Conservation (phyloP, 805 yeast genomes). For the Starmerella floricola region DNA sequence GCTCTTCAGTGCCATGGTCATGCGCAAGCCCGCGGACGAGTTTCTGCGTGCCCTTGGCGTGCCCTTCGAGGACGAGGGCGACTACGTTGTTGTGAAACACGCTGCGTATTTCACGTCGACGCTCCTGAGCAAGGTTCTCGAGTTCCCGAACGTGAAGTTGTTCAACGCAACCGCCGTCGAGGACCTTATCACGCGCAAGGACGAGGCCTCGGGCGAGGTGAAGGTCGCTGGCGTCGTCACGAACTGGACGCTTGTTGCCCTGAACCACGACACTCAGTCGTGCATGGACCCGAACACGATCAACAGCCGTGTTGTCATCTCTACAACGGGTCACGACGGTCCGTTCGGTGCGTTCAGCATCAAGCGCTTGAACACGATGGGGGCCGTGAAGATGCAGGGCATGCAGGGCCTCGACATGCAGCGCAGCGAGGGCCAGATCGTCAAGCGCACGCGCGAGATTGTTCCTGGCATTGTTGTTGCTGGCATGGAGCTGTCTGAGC, state of each 20-base stretch:
- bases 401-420: conserved; percentile 76
- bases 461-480: conserved; percentile 52
- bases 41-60: conserved; percentile 53
- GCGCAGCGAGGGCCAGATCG: conserved; percentile 63
- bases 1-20: conserved; percentile 63
- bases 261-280: conserved; percentile 64
- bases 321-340: conserved; percentile 74
- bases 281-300: conserved; percentile 78
- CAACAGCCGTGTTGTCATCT: conserved; percentile 49
- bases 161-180: conserved; percentile 75
- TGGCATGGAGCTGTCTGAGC: conserved; percentile 71
- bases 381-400: conserved; percentile 42
- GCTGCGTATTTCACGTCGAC: conserved; percentile 70
- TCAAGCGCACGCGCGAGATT: conserved; percentile 53
- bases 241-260: conserved; percentile 68
- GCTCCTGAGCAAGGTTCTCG: conserved; percentile 52
- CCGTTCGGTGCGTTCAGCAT: conserved; percentile 73
- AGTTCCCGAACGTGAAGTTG: conserved; percentile 61
- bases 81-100: conserved; percentile 67
- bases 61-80: conserved; percentile 67
- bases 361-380: conserved; percentile 49
- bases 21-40: conserved; percentile 66
- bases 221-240: conserved; percentile 71
- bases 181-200: conserved; percentile 62
- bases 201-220: conserved; percentile 42